A percentile compares a stretch with the other conserved stretches of the same genome.
These are phyloP conservation scores for Eucalyptus brandiana DNA, from an alignment of 345 rosid species.

Conservation along the genomic window DNA sequence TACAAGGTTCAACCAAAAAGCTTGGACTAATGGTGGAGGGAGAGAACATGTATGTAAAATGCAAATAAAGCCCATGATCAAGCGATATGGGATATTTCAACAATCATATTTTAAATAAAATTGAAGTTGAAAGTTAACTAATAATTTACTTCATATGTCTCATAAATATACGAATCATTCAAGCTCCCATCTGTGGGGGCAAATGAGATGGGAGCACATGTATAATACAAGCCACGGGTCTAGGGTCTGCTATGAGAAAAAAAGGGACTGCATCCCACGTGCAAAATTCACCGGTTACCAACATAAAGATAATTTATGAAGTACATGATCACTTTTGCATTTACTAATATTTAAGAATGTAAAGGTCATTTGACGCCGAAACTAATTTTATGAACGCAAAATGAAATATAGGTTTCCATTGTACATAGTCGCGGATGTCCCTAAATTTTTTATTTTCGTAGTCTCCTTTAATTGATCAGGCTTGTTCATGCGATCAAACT, in stretches of 20 bases:
- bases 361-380: background rate
- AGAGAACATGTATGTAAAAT: too few species aligned
- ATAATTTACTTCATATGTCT: background rate
- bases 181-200: background rate
- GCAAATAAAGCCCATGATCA: fast-evolving
- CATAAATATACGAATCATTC: background rate
- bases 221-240: background rate
- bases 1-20: too few species aligned
- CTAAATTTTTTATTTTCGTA: too few species aligned
- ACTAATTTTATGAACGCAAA: too few species aligned
- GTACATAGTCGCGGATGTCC: too few species aligned
- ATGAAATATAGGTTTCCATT: too few species aligned
- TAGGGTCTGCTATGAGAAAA: background rate
- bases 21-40: too few species aligned
- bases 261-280: background rate
- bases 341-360: background rate
- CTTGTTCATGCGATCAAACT: too few species aligned
- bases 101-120: background rate
- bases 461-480: too few species aligned
- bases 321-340: background rate
- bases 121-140: background rate
- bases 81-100: too few species aligned
- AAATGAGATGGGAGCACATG: background rate
- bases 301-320: background rate
- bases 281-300: background rate